Evolutionary conservation across 2,329 filamentous ascomycete genomes (phyloP), one percentile per base, ranked within the genome.

Genomic region (Curvularia verruculosa): DNA sequence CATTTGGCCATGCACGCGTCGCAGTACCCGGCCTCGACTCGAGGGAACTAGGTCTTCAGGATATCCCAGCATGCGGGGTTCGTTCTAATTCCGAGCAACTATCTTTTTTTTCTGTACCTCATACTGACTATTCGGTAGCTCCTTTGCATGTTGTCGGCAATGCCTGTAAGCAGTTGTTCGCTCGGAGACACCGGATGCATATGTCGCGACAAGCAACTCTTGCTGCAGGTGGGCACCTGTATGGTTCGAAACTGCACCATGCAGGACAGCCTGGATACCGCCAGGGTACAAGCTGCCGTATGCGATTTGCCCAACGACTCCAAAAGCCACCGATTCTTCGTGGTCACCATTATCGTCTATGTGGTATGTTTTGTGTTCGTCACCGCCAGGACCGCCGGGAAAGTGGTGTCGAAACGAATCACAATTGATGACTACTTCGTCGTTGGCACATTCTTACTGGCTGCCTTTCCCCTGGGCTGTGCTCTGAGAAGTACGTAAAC

Each of bases 181-280:
- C 24, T 68, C n/a, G 43, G 28, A 18, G 63, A 70, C 48, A 50
- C 39, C n/a, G 26, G 41, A 3, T 70, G 67, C 36, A 59, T 64
- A 29, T 70, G 67, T 44, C 23, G 49, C 9, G 57, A 58, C 19
- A 26, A 44, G 3, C 29, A 55, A 3, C 48, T 70, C 15, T 41
- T 49, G 21, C 40, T 53, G 15, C 41, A 23, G 1, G 10, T 59
- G 8, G 40, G 57, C 21, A 56, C 49, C 31, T 70, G 67, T 10
- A 57, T 69, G 60, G 55, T 68, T 12, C 49, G 51, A 18, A 70
- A 69, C 26, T 70, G 66, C 46, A 69, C 66, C 0, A 69, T 68
- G 65, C 55, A 51, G 9, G 67, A 69, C 8, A 52, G 23, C 36
- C 13, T 52, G 47, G 58, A 54, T 7, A 69, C 65, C 3, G 61